A percentile compares a stretch with the other conserved stretches of the same genome.
Conservation (phyloP, 441 rosid genomes). For the Melastoma candidum region DNA sequence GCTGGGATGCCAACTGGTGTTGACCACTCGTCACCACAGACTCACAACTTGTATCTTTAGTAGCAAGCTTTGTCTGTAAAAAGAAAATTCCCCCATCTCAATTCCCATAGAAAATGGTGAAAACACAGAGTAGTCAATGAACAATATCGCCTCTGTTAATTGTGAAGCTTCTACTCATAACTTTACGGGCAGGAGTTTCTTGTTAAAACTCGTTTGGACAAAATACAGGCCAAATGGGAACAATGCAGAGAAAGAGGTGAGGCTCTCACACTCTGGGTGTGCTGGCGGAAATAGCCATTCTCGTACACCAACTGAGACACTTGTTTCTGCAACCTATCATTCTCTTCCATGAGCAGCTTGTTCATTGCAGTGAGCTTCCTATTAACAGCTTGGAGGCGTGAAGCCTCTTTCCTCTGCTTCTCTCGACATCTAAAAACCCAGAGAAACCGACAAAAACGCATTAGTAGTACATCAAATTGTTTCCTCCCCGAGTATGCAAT, state of each 20-base stretch:
- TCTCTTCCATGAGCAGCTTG: conserved; percentile 97
- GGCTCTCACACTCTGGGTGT: conserved; percentile 64
- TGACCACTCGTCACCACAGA: conserved; percentile 96
- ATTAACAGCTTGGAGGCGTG: conserved; percentile 95
- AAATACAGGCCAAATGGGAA: too few relatives aligned
- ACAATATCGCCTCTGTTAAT: too few relatives aligned
- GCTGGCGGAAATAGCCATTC: conserved; percentile 92
- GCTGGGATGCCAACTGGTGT: conserved; percentile 89
- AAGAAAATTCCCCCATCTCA: conserved; percentile 13
- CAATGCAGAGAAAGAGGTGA: neutral
- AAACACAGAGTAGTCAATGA: too few relatives aligned
- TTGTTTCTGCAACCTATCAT: conserved; percentile 98
- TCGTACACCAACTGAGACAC: conserved; percentile 94
- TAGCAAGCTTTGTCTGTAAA: conserved; percentile 74
- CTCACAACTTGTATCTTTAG: conserved; percentile 97
- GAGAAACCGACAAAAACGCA: too few relatives aligned
- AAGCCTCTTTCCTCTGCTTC: conserved; percentile 98
- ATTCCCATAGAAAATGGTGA: too few relatives aligned
- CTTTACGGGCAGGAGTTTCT: too few relatives aligned
- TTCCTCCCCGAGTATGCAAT: too few relatives aligned
- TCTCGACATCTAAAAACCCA: conserved; percentile 65
- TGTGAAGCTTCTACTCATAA: too few relatives aligned
- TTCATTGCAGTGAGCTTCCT: conserved; percentile 93
- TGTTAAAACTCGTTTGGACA: neutral
- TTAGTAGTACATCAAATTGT: too few relatives aligned